These are phyloP conservation scores for Peniophora sp. DNA, from an alignment of 1,284 basidiomycete species.

Conservation along the genomic window DNA sequence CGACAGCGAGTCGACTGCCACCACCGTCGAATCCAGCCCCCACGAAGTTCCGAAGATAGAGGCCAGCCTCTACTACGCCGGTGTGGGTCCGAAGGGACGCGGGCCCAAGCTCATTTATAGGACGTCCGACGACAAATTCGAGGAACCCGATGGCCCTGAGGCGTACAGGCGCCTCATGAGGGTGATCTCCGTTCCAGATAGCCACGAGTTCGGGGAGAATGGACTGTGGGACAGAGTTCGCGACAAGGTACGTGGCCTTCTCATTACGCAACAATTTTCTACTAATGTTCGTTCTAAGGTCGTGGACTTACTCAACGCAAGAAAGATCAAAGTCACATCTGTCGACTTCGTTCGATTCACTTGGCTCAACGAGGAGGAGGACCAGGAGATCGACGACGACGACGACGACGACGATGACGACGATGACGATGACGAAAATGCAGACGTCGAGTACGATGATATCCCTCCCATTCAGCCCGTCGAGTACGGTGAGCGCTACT, in stretches of 20 bases:
- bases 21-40: slow-evolving; percentile 9
- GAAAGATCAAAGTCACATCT: slow-evolving; percentile 15
- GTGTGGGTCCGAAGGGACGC: slow-evolving; percentile 18
- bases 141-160: slow-evolving; percentile 24
- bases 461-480: slow-evolving; percentile 14
- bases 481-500: slow-evolving; percentile 13
- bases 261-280: slow-evolving; percentile 13
- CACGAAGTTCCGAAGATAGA: slow-evolving; percentile 16
- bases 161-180: slow-evolving; percentile 22
- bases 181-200: slow-evolving; percentile 22
- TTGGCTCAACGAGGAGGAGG: slow-evolving; percentile 17
- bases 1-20: slow-evolving; percentile 8
- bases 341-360: slow-evolving; percentile 27
- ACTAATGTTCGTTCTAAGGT: slow-evolving; percentile 21
- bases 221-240: slow-evolving; percentile 19
- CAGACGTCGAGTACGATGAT: slow-evolving; percentile 12
- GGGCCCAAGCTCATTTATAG: slow-evolving; percentile 31
- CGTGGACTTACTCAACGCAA: slow-evolving; percentile 17
- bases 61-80: slow-evolving; percentile 24
- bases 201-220: slow-evolving; percentile 23
- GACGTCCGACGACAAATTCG: slow-evolving; percentile 26
- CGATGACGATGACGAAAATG: slow-evolving; percentile 13
- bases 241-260: slow-evolving; percentile 19
- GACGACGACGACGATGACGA: slow-evolving; percentile 16
- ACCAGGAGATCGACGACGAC: slow-evolving; percentile 13